phyloP scores from a whole-genome alignment of 257 asterid species.

The Ajuga chamaepitys region DNA sequence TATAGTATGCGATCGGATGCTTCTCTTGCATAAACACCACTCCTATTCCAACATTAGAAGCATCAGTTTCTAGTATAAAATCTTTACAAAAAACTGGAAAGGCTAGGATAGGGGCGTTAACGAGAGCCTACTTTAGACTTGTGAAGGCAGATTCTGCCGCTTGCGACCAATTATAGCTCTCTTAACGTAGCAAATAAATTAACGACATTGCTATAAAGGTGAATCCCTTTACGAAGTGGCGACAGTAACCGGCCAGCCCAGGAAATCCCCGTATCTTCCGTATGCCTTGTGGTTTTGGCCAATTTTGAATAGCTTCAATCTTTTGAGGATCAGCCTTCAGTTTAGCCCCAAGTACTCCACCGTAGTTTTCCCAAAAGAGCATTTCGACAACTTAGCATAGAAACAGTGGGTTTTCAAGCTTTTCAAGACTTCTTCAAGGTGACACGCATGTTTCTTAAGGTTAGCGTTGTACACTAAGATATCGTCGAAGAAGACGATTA shows the following conservation, averaged over 20 bases:
- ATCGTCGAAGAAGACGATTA: not conserved
- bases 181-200: no score
- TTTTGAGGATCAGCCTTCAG: not conserved
- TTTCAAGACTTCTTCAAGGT: not conserved
- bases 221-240: not conserved
- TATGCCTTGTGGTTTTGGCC: not conserved
- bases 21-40: not conserved
- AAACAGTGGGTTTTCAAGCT: no score
- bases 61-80: not conserved
- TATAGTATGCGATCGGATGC: not conserved
- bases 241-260: not conserved
- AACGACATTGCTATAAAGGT: no score
- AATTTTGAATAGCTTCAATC: not conserved
- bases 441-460: not conserved
- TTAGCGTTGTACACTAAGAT: not conserved
- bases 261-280: not conserved
- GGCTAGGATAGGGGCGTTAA: not conserved
- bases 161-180: no score
- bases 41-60: not conserved
- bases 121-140: not conserved
- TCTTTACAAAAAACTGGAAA: not conserved
- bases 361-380: not conserved
- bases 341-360: not conserved
- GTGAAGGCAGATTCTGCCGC: not conserved
- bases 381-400: not conserved